A percentile compares a stretch with the other conserved stretches of the same genome.
Evolutionary conservation across 73 alveolate genomes (phyloP).

Genomic region (Paramecium sonneborni): DNA sequence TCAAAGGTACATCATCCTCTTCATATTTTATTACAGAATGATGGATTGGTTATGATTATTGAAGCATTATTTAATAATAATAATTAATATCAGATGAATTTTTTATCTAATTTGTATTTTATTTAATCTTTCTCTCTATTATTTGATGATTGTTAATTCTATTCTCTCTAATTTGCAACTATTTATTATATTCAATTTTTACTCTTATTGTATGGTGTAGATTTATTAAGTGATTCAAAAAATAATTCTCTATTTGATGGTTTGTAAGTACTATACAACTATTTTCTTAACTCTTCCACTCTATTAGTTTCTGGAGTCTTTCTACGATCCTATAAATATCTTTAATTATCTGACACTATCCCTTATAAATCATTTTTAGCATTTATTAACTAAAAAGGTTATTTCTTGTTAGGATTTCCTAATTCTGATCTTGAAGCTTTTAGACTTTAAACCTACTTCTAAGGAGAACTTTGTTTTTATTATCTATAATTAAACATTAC

Average conservation of each 20-base stretch:
- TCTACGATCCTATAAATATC: not conserved
- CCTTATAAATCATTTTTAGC: not conserved
- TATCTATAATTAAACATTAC: not conserved
- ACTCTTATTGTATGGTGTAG: conserved; percentile 4
- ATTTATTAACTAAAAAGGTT: not conserved
- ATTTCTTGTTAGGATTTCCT: not conserved
- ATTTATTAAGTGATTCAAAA: not conserved
- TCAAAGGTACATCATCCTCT: conserved; percentile 13
- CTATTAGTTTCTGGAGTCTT: not conserved
- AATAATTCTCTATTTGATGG: not conserved
- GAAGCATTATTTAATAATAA: not conserved
- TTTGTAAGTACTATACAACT: not conserved
- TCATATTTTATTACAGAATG: not conserved
- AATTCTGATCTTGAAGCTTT: not conserved
- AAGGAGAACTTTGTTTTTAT: not conserved
- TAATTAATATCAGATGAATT: not conserved
- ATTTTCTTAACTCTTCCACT: not conserved
- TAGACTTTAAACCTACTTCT: not conserved
- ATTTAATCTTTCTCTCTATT: not conserved
- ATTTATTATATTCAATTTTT: not conserved
- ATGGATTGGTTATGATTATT: not conserved
- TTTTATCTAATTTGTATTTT: not conserved
- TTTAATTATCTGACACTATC: not conserved
- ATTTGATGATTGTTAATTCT: not conserved
- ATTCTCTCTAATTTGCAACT: not conserved